Percentiles rank a stretch among this genome's conserved stretches.
Evolutionary conservation across 208 protist species (phyloP).

Genomic region (Blechomonas ayalai): DNA sequence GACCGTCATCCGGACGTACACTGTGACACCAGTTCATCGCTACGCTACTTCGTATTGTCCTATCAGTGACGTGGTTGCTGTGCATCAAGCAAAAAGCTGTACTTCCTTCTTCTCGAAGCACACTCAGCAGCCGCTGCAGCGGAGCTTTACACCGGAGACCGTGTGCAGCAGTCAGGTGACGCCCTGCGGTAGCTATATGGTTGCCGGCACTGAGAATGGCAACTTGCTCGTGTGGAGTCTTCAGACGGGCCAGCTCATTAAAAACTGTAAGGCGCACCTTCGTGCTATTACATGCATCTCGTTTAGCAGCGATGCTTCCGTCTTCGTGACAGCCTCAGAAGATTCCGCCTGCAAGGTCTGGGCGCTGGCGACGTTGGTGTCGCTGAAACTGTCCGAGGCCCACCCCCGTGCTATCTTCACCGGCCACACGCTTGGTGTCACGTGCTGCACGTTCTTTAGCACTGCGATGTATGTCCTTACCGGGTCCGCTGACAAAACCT

Average conservation of each 20-base stretch:
- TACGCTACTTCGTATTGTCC: constrained; percentile 44
- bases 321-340: constrained; percentile 64
- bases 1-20: constrained; percentile 45
- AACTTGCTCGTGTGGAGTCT: constrained; percentile 70
- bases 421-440: constrained; percentile 62
- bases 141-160: constrained; percentile 58
- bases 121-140: constrained; percentile 63
- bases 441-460: constrained; percentile 56
- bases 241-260: constrained; percentile 52
- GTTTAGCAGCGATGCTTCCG: constrained; percentile 41
- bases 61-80: constrained; percentile 18
- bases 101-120: constrained; percentile 47
- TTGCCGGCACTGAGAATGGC: constrained; percentile 49
- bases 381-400: constrained; percentile 13
- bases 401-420: constrained; percentile 34
- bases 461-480: constrained; percentile 38
- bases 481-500: constrained; percentile 59
- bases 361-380: constrained; percentile 25
- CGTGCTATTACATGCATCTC: constrained; percentile 45
- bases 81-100: constrained; percentile 42
- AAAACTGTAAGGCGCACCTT: constrained; percentile 52
- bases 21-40: constrained; percentile 13
- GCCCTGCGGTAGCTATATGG: constrained; percentile 50
- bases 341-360: constrained; percentile 78
- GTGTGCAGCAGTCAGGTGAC: constrained; percentile 45